Evolutionary conservation across 1,284 basidiomycete genomes (phyloP).

Genomic region (Ceratobasidium sp.): DNA sequence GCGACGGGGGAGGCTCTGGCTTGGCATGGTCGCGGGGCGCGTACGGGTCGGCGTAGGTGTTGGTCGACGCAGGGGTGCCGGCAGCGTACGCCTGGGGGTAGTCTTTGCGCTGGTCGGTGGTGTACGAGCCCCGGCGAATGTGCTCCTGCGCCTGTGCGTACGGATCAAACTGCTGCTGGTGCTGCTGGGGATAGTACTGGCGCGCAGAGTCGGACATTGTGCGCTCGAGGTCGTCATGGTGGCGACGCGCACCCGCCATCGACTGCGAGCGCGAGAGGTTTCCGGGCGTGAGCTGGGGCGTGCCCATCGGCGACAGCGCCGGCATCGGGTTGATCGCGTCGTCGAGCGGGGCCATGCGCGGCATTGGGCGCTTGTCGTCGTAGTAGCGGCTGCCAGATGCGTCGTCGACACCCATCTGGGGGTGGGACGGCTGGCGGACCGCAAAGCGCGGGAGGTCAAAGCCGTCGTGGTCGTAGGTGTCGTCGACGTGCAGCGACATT

Average conservation of each 20-base stretch:
- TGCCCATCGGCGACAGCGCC: constrained; percentile 48
- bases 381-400: constrained; percentile 57
- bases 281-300: constrained; percentile 51
- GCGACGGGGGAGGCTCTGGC: constrained; percentile 55
- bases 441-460: constrained; percentile 72
- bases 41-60: constrained; percentile 59
- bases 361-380: constrained; percentile 54
- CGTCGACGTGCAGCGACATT: constrained; percentile 15
- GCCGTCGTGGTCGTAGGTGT: constrained; percentile 55
- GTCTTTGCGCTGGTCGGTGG: constrained; percentile 48
- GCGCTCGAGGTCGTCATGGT: constrained; percentile 74
- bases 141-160: constrained; percentile 47
- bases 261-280: constrained; percentile 62
- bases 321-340: constrained; percentile 39
- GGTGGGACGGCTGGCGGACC: constrained; percentile 27
- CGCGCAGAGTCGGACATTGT: constrained; percentile 61
- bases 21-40: constrained; percentile 38
- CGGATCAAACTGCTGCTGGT: constrained; percentile 46
- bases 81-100: constrained; percentile 55
- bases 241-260: constrained; percentile 60
- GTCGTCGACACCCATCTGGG: constrained; percentile 14
- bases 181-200: constrained; percentile 39
- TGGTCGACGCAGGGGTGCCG: constrained; percentile 63
- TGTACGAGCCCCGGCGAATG: constrained; percentile 58
- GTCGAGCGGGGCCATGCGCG: constrained; percentile 46